Evolutionary conservation across 2,329 filamentous ascomycete genomes (phyloP).

Genomic region (Botrytis elliptica): DNA sequence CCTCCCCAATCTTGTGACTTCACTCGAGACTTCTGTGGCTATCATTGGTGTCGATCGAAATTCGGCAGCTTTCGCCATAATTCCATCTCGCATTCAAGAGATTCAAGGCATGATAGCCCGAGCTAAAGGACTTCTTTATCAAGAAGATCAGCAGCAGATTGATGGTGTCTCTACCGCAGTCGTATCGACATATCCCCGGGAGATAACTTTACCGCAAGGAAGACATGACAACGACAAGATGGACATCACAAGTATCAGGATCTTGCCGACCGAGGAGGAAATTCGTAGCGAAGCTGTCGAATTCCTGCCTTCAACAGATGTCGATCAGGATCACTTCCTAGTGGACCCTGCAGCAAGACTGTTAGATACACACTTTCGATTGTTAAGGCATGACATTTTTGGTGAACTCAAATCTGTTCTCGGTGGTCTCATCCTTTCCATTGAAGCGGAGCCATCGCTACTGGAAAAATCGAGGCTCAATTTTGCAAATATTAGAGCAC

Average conservation of each 20-base stretch:
- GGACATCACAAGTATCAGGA: constrained; percentile 39
- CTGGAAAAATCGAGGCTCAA: constrained; percentile 27
- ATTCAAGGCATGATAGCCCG: constrained; percentile 10
- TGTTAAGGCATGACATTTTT: constrained; percentile 37
- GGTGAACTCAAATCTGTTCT: constrained; percentile 27
- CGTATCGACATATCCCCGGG: constrained; percentile 12
- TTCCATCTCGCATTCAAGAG: neutral
- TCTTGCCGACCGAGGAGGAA: constrained; percentile 39
- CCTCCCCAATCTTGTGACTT: neutral
- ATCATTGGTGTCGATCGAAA: neutral
- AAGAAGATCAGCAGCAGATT: neutral
- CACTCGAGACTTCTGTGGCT: neutral
- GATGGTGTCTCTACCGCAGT: constrained; percentile 2
- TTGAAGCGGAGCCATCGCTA: constrained; percentile 26
- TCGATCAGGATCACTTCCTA: constrained; percentile 14
- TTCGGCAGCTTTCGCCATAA: neutral
- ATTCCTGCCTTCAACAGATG: constrained; percentile 29
- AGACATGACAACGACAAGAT: constrained; percentile 27
- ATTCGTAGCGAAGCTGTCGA: constrained; percentile 31
- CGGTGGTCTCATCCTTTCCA: constrained; percentile 26
- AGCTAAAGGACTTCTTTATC: neutral
- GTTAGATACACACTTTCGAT: constrained; percentile 31
- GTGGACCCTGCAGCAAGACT: neutral
- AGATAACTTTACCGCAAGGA: constrained; percentile 1
- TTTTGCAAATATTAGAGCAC: constrained; percentile 19